phyloP scores from a whole-genome alignment of 169 alveolate genomes.

The Besnoitia besnoiti region DNA sequence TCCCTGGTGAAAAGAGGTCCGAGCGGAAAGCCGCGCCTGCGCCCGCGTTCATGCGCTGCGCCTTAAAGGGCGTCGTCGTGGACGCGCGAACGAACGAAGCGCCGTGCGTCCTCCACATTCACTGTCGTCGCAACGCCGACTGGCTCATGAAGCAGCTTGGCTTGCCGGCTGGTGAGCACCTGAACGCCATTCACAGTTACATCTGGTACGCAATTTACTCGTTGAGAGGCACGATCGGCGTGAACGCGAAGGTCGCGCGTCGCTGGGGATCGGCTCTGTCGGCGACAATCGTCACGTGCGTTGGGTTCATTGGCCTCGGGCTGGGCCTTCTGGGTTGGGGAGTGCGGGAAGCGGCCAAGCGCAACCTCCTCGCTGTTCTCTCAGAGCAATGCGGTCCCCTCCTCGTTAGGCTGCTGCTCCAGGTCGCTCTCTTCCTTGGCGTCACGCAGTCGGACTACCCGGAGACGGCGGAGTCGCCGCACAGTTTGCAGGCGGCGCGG shows the following conservation, averaged over 20 bases:
- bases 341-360: not conserved
- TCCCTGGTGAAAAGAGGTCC: not conserved
- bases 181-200: not conserved
- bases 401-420: not conserved
- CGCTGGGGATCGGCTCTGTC: not conserved
- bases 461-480: not conserved
- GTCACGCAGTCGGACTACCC: not conserved
- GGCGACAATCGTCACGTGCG: conserved; percentile 1
- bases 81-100: conserved; percentile 28
- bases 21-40: not conserved
- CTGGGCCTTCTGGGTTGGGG: not conserved
- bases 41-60: not conserved
- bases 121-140: conserved; percentile 57
- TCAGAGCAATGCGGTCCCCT: not conserved
- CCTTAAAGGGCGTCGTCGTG: conserved; percentile 10
- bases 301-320: not conserved
- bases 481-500: not conserved
- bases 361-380: not conserved
- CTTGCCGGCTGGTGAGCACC: not conserved
- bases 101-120: conserved; percentile 60
- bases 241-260: not conserved
- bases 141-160: conserved; percentile 36
- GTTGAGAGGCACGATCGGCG: not conserved
- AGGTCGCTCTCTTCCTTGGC: not conserved
- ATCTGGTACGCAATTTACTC: conserved; percentile 28